These are phyloP conservation scores for Fusarium compactum DNA, from an alignment of 2,329 filamentous ascomycete genomes.

Conservation along the genomic window DNA sequence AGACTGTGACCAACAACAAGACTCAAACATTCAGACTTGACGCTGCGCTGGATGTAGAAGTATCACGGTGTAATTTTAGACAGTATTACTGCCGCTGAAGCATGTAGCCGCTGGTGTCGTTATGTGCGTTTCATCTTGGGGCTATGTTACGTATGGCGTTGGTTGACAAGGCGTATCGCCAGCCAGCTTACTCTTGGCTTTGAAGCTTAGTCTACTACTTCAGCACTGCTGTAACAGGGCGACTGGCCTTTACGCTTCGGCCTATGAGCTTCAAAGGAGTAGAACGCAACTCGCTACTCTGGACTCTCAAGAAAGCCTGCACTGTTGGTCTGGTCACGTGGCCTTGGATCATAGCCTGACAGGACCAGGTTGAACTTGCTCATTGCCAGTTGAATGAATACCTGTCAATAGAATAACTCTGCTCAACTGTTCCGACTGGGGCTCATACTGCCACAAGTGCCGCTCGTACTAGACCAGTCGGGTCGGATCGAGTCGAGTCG, in stretches of 20 bases:
- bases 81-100: neutral
- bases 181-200: neutral
- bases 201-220: neutral
- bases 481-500: neutral
- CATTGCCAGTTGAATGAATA: too few species aligned
- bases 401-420: too few species aligned
- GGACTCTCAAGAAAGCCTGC: neutral
- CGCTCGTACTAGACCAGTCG: neutral
- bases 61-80: neutral
- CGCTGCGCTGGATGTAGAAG: rapidly evolving
- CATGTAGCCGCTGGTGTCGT: neutral
- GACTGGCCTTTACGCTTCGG: neutral
- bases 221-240: neutral
- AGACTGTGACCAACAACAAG: neutral
- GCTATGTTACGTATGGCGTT: constrained; percentile 18
- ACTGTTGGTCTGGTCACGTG: neutral
- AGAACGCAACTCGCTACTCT: neutral
- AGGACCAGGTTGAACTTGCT: too few species aligned
- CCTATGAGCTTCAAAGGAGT: neutral
- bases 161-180: constrained; percentile 1
- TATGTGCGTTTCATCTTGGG: constrained; percentile 5
- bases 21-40: neutral
- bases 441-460: neutral
- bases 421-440: too few species aligned
- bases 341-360: too few species aligned